Percentiles rank a stretch among this genome's conserved stretches.
Conservation (phyloP, 2,329 filamentous ascomycete genomes). For the Colletotrichum godetiae region DNA sequence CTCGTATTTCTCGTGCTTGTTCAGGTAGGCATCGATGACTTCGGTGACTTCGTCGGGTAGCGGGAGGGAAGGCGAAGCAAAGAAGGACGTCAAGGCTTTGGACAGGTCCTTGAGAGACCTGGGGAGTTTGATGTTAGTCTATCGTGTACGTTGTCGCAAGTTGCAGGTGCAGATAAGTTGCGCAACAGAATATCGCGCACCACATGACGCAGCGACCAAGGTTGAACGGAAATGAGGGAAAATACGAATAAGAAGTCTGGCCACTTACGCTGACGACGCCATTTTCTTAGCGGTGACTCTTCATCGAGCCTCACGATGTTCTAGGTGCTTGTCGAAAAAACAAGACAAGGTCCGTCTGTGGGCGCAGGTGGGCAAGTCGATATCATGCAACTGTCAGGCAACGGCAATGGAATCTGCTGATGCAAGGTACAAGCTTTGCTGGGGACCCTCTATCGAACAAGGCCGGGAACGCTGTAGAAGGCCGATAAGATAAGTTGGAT, state of each 20-base stretch:
- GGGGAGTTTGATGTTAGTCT: conserved; percentile 14
- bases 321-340: conserved; percentile 9
- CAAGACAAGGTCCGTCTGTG: conserved; percentile 12
- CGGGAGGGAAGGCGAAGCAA: conserved; percentile 62
- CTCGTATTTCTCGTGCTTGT: conserved; percentile 75
- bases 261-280: conserved; percentile 43
- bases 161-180: not conserved
- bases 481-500: conserved; percentile 22
- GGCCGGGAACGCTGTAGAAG: conserved; percentile 16
- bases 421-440: conserved; percentile 35
- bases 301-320: conserved; percentile 32
- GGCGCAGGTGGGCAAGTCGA: conserved; percentile 12
- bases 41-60: conserved; percentile 74
- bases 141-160: not conserved
- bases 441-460: conserved; percentile 29
- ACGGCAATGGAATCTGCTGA: conserved; percentile 34
- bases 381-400: conserved; percentile 34
- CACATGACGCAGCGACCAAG: conserved; percentile 4
- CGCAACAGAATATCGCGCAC: conserved; percentile 29
- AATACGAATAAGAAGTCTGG: conserved; percentile 2
- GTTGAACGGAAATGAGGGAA: not conserved
- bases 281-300: conserved; percentile 35
- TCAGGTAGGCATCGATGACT: conserved; percentile 74
- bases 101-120: conserved; percentile 71
- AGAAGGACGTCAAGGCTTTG: conserved; percentile 65